Base-by-base conservation (phyloP, 2,329 filamentous ascomycete genomes). In the Scolecobasidium constrictum region DNA sequence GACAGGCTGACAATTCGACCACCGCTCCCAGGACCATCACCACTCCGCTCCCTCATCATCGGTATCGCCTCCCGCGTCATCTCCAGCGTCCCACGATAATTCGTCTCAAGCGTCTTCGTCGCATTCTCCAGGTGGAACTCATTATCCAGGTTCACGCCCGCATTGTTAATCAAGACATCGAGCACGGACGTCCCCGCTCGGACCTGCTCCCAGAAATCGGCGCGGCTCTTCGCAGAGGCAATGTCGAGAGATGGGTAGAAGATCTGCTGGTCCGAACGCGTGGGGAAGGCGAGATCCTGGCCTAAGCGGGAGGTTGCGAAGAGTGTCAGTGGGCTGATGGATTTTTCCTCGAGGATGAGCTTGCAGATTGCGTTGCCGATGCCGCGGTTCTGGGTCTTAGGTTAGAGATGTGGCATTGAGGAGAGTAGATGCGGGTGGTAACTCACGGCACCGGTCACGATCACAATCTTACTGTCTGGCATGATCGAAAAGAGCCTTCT, bases 101-200 rank as follows among this genome's bases (percentile, higher is more conserved):
- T 62, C 23, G 57, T 53, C 39, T 58, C 54, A 5, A 62, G 45
- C 35, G 57, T 60, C 47, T 46, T 50, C 44, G 46, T 53, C 16
- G 52, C 58, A 40, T 53, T 54, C 22, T 54, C 55, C 6, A 37
- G 38, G 15, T 46, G 48, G 40, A 58, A 53, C 23, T 53, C 42
- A 5, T 45, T 40, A 43, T 58, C 54, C 15, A 55, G 48, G 22
- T 59, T 60, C 28, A 60, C 47, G n/a, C 54, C 54, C 3, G 58
- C 57, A 51, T 63, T 63, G 46, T 63, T 60, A 43, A 64, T 52
- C 18, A 63, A 49, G 4, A 63, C 55, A 40, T 58, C 56, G 5
- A 62, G 45, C 3, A 35, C 12, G 3, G 45, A 45, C 3, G 4
- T 48, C 37, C 9, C 26, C 9, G 9, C 9, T n/a, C 26, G 26